These are phyloP conservation scores for Nelumbo lutea DNA, from an alignment of 164 flowering plant species.

Conservation along the genomic window DNA sequence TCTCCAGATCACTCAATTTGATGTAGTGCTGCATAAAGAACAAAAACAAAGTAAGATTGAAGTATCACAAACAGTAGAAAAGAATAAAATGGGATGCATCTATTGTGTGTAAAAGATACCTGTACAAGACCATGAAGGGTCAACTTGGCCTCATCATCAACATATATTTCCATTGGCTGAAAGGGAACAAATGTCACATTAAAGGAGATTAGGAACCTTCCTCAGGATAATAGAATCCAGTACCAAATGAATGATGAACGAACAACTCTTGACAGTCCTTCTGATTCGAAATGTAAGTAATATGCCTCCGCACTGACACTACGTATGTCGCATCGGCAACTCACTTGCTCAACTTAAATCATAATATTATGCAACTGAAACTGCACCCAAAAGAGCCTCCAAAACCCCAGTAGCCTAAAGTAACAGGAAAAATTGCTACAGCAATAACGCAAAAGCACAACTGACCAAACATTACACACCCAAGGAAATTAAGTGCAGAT, in stretches of 20 bases:
- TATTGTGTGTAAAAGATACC: constrained; percentile 33
- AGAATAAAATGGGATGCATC: not conserved
- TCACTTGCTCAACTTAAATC: constrained; percentile 9
- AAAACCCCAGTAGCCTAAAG: not conserved
- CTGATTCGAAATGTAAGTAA: constrained; percentile 18
- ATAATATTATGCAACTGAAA: not conserved
- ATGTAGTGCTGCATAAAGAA: constrained; percentile 76
- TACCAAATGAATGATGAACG: constrained; percentile 51
- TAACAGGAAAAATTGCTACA: not conserved
- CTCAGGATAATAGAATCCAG: constrained; percentile 62
- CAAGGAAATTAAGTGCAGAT: not conserved
- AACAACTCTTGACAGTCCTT: constrained; percentile 32
- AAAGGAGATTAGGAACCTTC: constrained; percentile 61
- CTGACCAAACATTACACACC: not conserved
- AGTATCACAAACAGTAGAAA: not conserved
- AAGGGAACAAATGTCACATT: constrained; percentile 67
- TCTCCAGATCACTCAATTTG: constrained; percentile 86
- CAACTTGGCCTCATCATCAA: constrained; percentile 97
- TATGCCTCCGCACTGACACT: constrained; percentile 30
- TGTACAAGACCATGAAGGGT: constrained; percentile 98
- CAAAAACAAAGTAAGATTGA: not conserved
- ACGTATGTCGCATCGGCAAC: constrained; percentile 15
- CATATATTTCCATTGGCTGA: constrained; percentile 99
- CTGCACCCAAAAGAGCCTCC: constrained; percentile 9
- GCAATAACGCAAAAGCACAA: not conserved